These are phyloP conservation scores for Populus ilicifolia DNA, from an alignment of 345 rosid genomes.

Conservation along the genomic window DNA sequence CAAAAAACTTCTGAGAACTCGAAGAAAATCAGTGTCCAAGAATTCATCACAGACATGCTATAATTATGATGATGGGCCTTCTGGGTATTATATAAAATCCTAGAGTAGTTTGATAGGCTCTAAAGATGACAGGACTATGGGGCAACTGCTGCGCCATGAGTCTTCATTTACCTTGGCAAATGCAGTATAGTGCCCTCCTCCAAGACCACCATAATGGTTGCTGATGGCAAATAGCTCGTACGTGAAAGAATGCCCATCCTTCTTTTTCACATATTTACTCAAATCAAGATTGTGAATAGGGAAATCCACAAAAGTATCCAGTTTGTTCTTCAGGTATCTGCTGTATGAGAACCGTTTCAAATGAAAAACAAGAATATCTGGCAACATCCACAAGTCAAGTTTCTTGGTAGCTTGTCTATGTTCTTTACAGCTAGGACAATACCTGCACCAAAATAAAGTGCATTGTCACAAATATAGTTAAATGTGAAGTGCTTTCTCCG, in stretches of 20 bases:
- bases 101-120: background rate
- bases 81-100: background rate
- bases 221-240: constrained; percentile 87
- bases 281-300: constrained; percentile 75
- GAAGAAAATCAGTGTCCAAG: background rate
- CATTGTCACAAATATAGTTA: background rate
- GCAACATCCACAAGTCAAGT: constrained; percentile 88
- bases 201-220: constrained; percentile 91
- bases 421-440: constrained; percentile 83
- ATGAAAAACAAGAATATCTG: constrained; percentile 85
- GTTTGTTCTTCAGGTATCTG: constrained; percentile 75
- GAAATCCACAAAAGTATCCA: constrained; percentile 76
- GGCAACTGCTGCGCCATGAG: background rate
- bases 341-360: constrained; percentile 84
- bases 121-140: background rate
- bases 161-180: constrained; percentile 63
- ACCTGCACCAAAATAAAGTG: constrained; percentile 46
- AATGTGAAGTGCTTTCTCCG: background rate
- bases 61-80: background rate
- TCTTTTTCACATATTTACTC: constrained; percentile 63
- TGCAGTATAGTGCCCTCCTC: constrained; percentile 96
- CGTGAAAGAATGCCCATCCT: constrained; percentile 49
- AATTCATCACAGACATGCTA: background rate
- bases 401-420: constrained; percentile 90
- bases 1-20: background rate